Percentiles rank a stretch among this genome's conserved stretches.
Evolutionary conservation across 2,329 filamentous ascomycete genomes (phyloP).

Genomic region (Coleophoma cylindrospora): DNA sequence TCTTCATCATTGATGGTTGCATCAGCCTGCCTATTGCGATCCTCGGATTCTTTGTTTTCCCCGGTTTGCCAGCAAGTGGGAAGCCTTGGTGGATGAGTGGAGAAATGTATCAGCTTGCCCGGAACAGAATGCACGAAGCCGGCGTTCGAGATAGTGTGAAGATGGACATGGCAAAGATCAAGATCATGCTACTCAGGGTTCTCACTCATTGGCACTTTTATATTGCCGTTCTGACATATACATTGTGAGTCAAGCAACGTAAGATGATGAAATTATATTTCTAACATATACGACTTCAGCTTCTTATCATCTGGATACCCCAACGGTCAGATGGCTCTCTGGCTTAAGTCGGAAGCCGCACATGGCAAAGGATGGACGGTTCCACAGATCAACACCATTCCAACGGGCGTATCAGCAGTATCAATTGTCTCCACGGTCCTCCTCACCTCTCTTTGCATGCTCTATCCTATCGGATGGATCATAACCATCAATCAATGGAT

Average conservation of each 20-base stretch:
- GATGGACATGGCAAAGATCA: neutral
- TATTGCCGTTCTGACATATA: neutral
- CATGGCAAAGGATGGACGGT: neutral
- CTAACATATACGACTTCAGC: neutral
- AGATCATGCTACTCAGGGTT: neutral
- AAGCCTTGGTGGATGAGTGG: neutral
- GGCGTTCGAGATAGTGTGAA: neutral
- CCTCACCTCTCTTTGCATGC: conserved; percentile 27
- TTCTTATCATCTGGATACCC: neutral
- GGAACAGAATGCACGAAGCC: neutral
- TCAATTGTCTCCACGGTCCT: conserved; percentile 20
- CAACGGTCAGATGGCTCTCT: neutral
- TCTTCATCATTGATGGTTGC: conserved; percentile 41
- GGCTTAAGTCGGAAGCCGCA: neutral
- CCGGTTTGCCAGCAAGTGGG: neutral
- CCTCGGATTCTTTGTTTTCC: conserved; percentile 12
- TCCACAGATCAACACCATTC: conserved; percentile 1
- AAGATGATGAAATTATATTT: too few species aligned
- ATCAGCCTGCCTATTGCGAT: conserved; percentile 23
- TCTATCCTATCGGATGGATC: conserved; percentile 28
- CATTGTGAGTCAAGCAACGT: neutral
- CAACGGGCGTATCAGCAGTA: conserved; percentile 13
- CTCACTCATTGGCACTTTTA: neutral
- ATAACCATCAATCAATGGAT: conserved; percentile 19
- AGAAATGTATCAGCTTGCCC: neutral